A percentile compares a stretch with the other conserved stretches of the same genome.
Evolutionary conservation across 352 stramenopile species (phyloP).

Genomic region (Pythium monospermum): DNA sequence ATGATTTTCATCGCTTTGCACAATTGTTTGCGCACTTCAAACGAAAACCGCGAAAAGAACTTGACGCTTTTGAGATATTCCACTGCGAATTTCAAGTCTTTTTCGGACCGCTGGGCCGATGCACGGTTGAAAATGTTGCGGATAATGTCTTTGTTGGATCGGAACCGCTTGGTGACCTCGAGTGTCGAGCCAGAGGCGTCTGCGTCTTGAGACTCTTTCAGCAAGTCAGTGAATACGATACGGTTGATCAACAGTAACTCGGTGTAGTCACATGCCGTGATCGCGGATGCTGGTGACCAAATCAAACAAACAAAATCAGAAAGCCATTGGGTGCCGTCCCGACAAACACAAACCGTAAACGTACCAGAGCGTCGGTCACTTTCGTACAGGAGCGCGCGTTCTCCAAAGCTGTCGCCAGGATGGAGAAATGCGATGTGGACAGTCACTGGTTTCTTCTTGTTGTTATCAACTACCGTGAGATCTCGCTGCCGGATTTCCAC

Average conservation of each 20-base stretch:
- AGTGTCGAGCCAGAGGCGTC: conserved; percentile 33
- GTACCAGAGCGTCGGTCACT: conserved; percentile 57
- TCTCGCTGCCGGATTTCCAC: conserved; percentile 47
- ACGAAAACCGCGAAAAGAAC: conserved; percentile 82
- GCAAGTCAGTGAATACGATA: conserved; percentile 55
- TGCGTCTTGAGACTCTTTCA: conserved; percentile 55
- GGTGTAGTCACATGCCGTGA: conserved; percentile 38
- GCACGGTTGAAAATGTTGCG: conserved; percentile 78
- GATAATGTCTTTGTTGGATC: conserved; percentile 85
- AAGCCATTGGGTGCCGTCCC: too few relatives aligned
- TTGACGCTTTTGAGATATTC: conserved; percentile 86
- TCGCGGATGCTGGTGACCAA: conserved; percentile 38
- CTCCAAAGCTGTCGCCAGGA: conserved; percentile 71
- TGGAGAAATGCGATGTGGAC: conserved; percentile 41
- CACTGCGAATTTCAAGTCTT: conserved; percentile 81
- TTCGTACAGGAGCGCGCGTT: conserved; percentile 58
- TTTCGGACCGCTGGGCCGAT: conserved; percentile 64
- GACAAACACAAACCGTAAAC: too few relatives aligned
- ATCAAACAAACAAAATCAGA: too few relatives aligned
- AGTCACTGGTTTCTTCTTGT: conserved; percentile 16
- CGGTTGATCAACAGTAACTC: conserved; percentile 72
- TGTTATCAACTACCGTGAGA: conserved; percentile 1
- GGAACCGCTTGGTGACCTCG: conserved; percentile 74
- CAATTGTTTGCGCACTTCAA: conserved; percentile 81
- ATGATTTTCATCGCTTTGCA: conserved; percentile 81